Conservation (phyloP, 2,329 filamentous ascomycete species). For the Microsporum ferrugineum region DNA sequence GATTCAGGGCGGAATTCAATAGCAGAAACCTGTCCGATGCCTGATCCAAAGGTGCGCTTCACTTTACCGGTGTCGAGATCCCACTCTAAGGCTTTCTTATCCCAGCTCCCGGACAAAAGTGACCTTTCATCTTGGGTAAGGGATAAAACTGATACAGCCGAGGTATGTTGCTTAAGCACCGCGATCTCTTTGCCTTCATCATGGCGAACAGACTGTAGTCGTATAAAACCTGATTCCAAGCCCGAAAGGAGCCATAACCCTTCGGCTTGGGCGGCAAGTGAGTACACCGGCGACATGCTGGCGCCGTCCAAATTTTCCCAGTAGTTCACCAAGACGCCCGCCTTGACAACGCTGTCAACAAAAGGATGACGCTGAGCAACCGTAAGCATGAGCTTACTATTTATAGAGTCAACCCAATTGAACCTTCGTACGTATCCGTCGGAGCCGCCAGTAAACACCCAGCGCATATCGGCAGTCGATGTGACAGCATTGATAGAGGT, state of each 20-base stretch:
- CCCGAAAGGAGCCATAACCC: constrained; percentile 87
- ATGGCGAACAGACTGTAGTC: constrained; percentile 83
- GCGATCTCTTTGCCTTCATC: constrained; percentile 86
- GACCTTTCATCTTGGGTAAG: constrained; percentile 76
- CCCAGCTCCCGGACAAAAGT: constrained; percentile 88
- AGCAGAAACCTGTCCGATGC: constrained; percentile 71
- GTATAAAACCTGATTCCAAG: constrained; percentile 81
- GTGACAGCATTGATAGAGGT: constrained; percentile 91
- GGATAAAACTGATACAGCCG: constrained; percentile 78
- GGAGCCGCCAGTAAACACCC: constrained; percentile 85
- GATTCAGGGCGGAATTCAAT: constrained; percentile 75
- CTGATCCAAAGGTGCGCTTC: constrained; percentile 64
- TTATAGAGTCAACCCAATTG: constrained; percentile 88
- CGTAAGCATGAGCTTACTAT: constrained; percentile 83
- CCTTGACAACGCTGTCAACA: constrained; percentile 93
- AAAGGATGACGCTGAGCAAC: constrained; percentile 95
- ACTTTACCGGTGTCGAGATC: constrained; percentile 77
- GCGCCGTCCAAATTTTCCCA: constrained; percentile 91
- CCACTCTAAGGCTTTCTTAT: constrained; percentile 90
- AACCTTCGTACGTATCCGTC: constrained; percentile 97
- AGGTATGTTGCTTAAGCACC: constrained; percentile 70
- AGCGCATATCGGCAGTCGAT: constrained; percentile 85
- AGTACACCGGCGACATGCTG: constrained; percentile 79
- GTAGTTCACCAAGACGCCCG: constrained; percentile 86
- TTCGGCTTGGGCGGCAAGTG: constrained; percentile 77